Evolutionary conservation across 2,329 filamentous ascomycete genomes (phyloP).

Genomic region (Dissoconium aciculare): DNA sequence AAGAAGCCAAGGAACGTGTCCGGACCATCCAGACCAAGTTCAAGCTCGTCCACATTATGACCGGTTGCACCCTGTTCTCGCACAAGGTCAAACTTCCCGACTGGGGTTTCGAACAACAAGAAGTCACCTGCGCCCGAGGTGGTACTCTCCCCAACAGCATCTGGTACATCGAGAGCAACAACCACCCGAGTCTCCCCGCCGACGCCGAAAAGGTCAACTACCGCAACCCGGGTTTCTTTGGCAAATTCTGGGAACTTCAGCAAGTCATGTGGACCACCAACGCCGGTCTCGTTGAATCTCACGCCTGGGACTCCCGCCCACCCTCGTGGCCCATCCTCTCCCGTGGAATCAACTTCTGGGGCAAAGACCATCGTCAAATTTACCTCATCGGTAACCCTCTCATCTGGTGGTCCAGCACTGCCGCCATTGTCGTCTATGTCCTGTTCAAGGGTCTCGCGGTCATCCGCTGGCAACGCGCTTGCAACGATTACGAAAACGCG

Average conservation of each 20-base stretch:
- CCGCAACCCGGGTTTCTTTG: conserved; percentile 81
- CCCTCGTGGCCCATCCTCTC: conserved; percentile 81
- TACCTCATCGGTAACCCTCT: conserved; percentile 92
- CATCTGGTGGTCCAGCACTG: conserved; percentile 83
- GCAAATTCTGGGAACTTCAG: conserved; percentile 95
- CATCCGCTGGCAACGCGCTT: conserved; percentile 88
- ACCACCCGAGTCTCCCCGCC: conserved; percentile 59
- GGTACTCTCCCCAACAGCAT: conserved; percentile 90
- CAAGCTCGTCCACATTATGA: conserved; percentile 89
- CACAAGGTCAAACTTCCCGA: conserved; percentile 98
- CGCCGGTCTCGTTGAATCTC: conserved; percentile 85
- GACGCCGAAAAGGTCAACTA: conserved; percentile 93
- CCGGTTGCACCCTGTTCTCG: conserved; percentile 86
- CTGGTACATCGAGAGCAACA: conserved; percentile 91
- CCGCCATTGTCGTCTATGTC: conserved; percentile 60
- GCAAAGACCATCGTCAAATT: conserved; percentile 81
- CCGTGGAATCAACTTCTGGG: conserved; percentile 99
- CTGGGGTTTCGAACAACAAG: conserved; percentile 96
- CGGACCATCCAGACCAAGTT: conserved; percentile 96
- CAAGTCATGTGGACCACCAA: conserved; percentile 99
- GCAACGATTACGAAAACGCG: conserved; percentile 63
- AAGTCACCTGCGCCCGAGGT: conserved; percentile 89
- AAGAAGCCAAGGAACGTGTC: conserved; percentile 65
- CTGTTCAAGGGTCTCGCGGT: conserved; percentile 77
- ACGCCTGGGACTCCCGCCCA: conserved; percentile 94